These are phyloP conservation scores for Daldinia loculata DNA, from an alignment of 495 filamentous ascomycete species.

Conservation along the genomic window DNA sequence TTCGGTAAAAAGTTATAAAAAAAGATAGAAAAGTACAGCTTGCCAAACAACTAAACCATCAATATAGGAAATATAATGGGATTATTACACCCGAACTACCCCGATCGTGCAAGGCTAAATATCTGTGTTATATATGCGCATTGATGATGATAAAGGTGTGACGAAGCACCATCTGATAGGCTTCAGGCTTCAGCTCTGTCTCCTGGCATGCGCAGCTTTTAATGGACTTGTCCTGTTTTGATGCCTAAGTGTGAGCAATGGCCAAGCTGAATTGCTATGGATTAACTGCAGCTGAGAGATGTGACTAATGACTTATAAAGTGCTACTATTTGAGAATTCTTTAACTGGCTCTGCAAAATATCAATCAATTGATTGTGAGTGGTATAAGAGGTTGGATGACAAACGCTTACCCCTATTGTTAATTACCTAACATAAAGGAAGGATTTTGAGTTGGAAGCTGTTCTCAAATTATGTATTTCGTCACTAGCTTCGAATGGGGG, in stretches of 20 bases:
- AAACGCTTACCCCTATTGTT: not conserved
- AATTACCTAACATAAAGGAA: not conserved
- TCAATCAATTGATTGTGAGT: not conserved
- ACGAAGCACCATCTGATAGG: not conserved
- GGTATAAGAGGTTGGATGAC: not conserved
- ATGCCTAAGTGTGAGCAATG: not conserved
- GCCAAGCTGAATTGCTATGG: not conserved
- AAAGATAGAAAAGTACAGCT: conserved; percentile 1
- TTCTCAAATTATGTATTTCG: conserved; percentile 25
- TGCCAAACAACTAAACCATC: not conserved
- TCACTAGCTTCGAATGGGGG: conserved; percentile 14
- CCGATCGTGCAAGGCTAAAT: too few species aligned
- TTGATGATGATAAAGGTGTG: not conserved
- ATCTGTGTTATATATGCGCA: too few species aligned
- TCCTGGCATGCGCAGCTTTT: not conserved
- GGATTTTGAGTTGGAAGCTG: not conserved
- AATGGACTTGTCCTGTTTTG: not conserved
- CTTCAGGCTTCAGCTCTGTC: not conserved
- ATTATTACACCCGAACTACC: not conserved
- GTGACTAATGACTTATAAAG: not conserved
- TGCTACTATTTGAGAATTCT: not conserved
- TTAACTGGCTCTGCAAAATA: not conserved
- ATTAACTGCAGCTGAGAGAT: not conserved
- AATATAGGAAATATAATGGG: not conserved
- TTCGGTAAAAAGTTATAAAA: not conserved